Percentiles rank a stretch among this genome's conserved stretches.
Conservation (phyloP, 176 grass and related monocot species). For the Oryza glumipatula region DNA sequence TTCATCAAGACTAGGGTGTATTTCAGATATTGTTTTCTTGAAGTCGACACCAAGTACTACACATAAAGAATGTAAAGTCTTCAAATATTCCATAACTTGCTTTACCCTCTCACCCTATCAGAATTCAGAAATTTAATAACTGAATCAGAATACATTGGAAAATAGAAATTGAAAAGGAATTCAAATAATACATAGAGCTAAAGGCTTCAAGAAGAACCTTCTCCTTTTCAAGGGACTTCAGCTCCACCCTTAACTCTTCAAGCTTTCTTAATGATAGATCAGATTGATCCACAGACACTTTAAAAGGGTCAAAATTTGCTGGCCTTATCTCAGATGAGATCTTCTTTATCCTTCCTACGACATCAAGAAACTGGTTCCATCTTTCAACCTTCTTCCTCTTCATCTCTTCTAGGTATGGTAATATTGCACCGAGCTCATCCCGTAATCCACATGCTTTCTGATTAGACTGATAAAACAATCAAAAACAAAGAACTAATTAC, state of each 20-base stretch:
- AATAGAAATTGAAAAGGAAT: neutral
- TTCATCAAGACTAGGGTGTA: constrained; percentile 69
- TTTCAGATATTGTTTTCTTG: constrained; percentile 57
- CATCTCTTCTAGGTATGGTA: constrained; percentile 71
- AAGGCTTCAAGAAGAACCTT: constrained; percentile 53
- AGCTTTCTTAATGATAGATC: constrained; percentile 72
- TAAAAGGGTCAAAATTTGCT: constrained; percentile 44
- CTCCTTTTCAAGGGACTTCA: constrained; percentile 73
- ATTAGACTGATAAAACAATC: constrained; percentile 34
- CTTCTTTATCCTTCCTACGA: constrained; percentile 65
- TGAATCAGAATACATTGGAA: neutral
- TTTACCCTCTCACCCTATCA: constrained; percentile 57
- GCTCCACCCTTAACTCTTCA: constrained; percentile 62
- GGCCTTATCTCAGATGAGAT: constrained; percentile 66
- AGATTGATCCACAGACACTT: constrained; percentile 59
- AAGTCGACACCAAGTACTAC: constrained; percentile 65
- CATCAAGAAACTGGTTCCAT: constrained; percentile 67
- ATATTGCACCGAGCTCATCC: constrained; percentile 55
- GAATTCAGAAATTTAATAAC: constrained; percentile 18
- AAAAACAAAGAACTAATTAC: constrained; percentile 3
- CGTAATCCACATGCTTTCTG: constrained; percentile 55
- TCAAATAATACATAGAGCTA: neutral
- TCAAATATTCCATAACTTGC: constrained; percentile 63
- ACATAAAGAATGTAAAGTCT: constrained; percentile 61
- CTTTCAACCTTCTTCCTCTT: constrained; percentile 65